Evolutionary conservation across 1,139 yeast species (phyloP), one percentile per base, ranked within the genome.

Genomic region (Pichiaceae sp.): DNA sequence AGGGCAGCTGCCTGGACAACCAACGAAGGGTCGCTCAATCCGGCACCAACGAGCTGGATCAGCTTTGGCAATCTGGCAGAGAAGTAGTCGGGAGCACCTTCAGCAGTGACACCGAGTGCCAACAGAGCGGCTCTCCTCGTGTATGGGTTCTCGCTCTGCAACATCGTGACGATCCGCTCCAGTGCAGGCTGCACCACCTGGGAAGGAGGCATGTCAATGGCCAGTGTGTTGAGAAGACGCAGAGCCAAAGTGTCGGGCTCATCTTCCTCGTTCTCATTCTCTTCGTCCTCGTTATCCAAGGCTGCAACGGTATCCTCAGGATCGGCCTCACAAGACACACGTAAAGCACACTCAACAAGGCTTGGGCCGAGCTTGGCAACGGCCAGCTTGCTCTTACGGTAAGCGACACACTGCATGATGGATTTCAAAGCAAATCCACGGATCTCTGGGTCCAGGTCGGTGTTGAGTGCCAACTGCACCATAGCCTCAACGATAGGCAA

Each of bases 51-150:
- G 42, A 78, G 74, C 38, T 87, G 86, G 40, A 87, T 70, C 42
- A 91, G 66, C 55, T 78, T 78, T 44, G 74, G 72, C 45, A 89
- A 64, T 54, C 86, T 93, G 38, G 81, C 71, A 36, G 89, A 75
- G 51, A 84, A 73, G 61, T 71, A 89, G 57, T 91, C 98, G 45
- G 97, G 97, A 32, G 97, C 91, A 56, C 98, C 98, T 46, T 83
- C 75, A 36, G 85, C 83, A 37, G 93, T 78, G 40, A 79, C 86
- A 49, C 94, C 89, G 45, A 91, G 68, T 31, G 94, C 74, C 52
- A 85, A 68, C 42, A 87, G 70, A 40, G 83, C 93, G 44, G 95
- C 96, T 63, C 96, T 80, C 66, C 95, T 79, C 63, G 83, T 87
- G 47, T 76, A 81, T 43, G 73, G 72, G 56, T 83, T 76, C 18